Conservation (phyloP, 108 stramenopile genomes). For the Stephanodiscus minutulus region DNA sequence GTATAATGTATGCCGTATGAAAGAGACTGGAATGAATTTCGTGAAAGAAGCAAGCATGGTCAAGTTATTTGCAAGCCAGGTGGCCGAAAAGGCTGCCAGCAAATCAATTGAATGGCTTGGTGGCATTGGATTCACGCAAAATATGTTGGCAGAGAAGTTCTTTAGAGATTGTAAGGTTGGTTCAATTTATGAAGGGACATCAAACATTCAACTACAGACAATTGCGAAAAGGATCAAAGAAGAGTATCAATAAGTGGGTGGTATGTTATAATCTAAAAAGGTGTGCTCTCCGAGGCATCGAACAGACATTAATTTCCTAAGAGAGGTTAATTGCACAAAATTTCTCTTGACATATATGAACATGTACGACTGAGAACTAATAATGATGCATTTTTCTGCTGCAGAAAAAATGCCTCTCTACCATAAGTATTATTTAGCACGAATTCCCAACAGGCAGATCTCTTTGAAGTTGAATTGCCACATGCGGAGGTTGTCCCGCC, state of each 20-base stretch:
- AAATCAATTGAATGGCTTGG: constrained; percentile 93
- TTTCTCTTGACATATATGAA: too few species aligned
- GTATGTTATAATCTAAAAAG: background rate
- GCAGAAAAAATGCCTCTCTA: too few species aligned
- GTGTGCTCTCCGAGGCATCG: too few species aligned
- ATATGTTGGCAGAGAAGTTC: constrained; percentile 91
- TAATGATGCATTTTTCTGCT: too few species aligned
- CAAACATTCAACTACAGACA: constrained; percentile 82
- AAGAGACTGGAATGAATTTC: constrained; percentile 87
- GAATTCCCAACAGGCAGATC: too few species aligned
- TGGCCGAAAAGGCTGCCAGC: constrained; percentile 86
- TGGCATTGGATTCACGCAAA: constrained; percentile 93
- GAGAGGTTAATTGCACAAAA: too few species aligned
- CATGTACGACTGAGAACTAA: too few species aligned
- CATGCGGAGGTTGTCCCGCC: too few species aligned
- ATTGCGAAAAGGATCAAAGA: constrained; percentile 75
- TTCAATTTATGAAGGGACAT: constrained; percentile 91
- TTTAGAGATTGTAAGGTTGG: constrained; percentile 97
- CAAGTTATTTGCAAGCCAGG: constrained; percentile 89
- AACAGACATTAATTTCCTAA: too few species aligned
- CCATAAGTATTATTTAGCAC: too few species aligned
- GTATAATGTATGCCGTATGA: constrained; percentile 93
- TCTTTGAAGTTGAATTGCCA: too few species aligned
- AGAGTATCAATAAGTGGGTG: constrained; percentile 40
- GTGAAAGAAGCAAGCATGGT: constrained; percentile 96